Conservation (phyloP, 306 rosid species). For the apple (Malus domestica) region DNA sequence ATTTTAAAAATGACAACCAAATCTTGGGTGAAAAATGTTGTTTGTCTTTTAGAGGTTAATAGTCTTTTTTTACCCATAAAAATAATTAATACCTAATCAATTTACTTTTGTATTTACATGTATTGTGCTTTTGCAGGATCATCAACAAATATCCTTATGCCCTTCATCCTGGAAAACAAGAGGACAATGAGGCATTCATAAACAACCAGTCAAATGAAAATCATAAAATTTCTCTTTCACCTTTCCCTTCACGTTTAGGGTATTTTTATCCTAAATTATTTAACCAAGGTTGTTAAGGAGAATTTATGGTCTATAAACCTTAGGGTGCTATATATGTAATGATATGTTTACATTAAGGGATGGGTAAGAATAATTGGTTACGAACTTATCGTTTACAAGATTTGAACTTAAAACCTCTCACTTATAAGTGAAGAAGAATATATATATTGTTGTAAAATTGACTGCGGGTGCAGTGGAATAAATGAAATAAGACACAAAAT, state of each 20-base stretch:
- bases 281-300: neutral
- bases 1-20: too few relatives aligned
- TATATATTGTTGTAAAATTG: too few relatives aligned
- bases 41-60: too few relatives aligned
- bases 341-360: too few relatives aligned
- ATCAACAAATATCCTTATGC: constrained; percentile 3
- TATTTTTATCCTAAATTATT: neutral
- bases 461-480: too few relatives aligned
- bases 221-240: constrained; percentile 6
- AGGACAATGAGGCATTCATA: neutral
- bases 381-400: too few relatives aligned
- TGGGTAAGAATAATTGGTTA: too few relatives aligned
- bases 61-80: too few relatives aligned
- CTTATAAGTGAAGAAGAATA: too few relatives aligned
- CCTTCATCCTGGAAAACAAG: neutral
- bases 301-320: neutral
- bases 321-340: neutral
- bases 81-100: neutral
- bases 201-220: neutral
- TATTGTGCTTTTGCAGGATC: constrained; percentile 11
- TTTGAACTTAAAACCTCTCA: too few relatives aligned
- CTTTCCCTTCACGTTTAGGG: constrained; percentile 22
- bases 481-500: too few relatives aligned
- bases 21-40: too few relatives aligned
- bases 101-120: neutral